Evolutionary conservation across 345 rosid species (phyloP), one percentile per base, ranked within the genome.

Genomic region (Citrus glauca): DNA sequence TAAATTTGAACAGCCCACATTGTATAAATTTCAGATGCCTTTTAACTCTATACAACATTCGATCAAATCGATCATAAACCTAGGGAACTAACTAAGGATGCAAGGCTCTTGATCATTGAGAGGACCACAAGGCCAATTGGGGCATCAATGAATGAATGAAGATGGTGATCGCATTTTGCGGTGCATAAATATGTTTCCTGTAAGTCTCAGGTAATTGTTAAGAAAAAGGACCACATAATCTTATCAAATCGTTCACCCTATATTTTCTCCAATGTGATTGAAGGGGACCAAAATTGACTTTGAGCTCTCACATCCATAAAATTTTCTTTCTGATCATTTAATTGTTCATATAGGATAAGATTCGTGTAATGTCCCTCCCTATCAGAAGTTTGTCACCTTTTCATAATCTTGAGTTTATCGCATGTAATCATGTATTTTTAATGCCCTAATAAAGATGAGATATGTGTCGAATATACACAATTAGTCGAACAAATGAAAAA

Each of bases 151-250:
- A 9, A 35, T 3, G 70, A 35, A 11, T 40, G 50, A 5, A 16
- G 72, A 40, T 2, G 56, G 72, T 13, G 32, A 45, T 28, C 66
- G 75, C n/a, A 57, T 37, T 78, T 63, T 56, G 73, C 71, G 81
- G 61, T 50, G 82, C 78, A 69, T 37, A 78, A 81, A 77, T 42
- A 0, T 67, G 72, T 42, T 30, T 10, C 4, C 20, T 13, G 32
- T 68, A 40, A 68, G 20, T 69, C 33, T 69, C 20, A 9, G 9
- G 25, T 14, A 42, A 24, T 14, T 69, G 30, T 40, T n/a, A 42
- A 3, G 57, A 55, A 4, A 76, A 81, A 79, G 83, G 85, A 82
- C 89, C 84, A 80, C 84, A 61, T 76, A 22, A 84, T 84, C 85
- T 81, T 71, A 74, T 77, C 78, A 82, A 81, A 81, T 83, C 81